Conservation (phyloP, 345 rosid genomes). For the Theobroma cacao region DNA sequence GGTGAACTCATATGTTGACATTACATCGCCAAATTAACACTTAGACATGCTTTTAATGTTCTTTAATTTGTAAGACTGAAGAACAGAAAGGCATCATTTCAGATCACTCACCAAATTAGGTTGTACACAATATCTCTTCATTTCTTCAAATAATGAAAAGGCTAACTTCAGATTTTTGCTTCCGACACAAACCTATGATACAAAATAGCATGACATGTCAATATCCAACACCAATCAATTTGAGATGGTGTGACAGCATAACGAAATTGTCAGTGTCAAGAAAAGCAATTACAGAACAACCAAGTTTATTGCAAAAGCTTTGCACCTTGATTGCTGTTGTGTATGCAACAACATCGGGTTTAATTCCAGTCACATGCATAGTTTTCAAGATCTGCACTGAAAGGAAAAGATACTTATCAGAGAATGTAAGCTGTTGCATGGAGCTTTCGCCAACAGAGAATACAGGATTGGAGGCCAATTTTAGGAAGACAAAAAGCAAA, state of each 20-base stretch:
- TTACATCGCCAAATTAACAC: not conserved
- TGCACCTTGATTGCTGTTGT: conserved; percentile 88
- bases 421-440: not conserved
- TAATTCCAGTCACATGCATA: conserved; percentile 63
- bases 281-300: conserved; percentile 15
- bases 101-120: conserved; percentile 69
- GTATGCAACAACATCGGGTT: conserved; percentile 89
- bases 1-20: not conserved
- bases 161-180: conserved; percentile 61
- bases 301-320: conserved; percentile 18
- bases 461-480: not conserved
- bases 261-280: not conserved
- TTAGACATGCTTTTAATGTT: not conserved
- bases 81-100: not conserved
- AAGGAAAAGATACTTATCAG: conserved; percentile 26
- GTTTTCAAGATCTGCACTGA: conserved; percentile 77
- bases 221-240: conserved; percentile 5
- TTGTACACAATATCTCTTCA: conserved; percentile 68
- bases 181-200: conserved; percentile 66
- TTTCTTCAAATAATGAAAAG: conserved; percentile 74
- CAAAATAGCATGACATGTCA: conserved; percentile 19
- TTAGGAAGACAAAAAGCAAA: not conserved
- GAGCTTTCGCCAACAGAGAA: conserved; percentile 2
- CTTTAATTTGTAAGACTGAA: not conserved
- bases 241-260: conserved; percentile 8